Evolutionary conservation across 805 yeast genomes (phyloP), one percentile per base, ranked within the genome.

Genomic region (Myxozyma neotropica): DNA sequence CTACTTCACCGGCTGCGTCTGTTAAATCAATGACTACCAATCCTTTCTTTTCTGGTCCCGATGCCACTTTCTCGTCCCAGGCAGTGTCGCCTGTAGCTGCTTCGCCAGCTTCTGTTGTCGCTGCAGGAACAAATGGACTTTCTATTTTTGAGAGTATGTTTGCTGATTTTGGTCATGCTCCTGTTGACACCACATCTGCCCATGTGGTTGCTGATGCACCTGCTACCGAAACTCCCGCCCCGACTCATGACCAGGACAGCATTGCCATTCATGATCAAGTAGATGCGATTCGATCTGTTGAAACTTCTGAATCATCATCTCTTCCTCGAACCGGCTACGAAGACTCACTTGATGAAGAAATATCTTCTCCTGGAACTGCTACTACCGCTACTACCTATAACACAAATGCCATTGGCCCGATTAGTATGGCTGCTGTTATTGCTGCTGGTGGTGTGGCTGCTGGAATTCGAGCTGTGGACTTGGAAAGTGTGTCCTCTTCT

Each of bases 401-500:
- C 38, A 36, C 43, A 4, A 44, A 45, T 21, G 19, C 15, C n/a
- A 33, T 39, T 12, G 55, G 49, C 7, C 46, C 46, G 15, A 42
- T 45, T 3, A 49, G 53, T 31, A 42, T 27, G 13, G 45, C 54
- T 29, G 55, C 50, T 10, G 53, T 27, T 19, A 40, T 51, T 33
- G 51, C 58, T 4, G 51, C 40, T 12, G 45, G 56, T 21, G 57
- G 58, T 10, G 46, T 29, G 7, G 47, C 47, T 4, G 48, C 36
- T n/a, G 45, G 58, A 10, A 19, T 53, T 15, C 57, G 46, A 7
- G 51, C 55, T 21, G 54, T 57, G n/a, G 64, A 57, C 24, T 47
- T 47, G 42, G 64, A 60, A 49, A 88, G 96, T 0, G 82, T 88
- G 40, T 88, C 97, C 0, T 90, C 97, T 0, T 88, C 96, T 45